Evolutionary conservation across 169 alveolate genomes (phyloP), one percentile per base, ranked within the genome.

Genomic region (Cryptosporidium andersoni): DNA sequence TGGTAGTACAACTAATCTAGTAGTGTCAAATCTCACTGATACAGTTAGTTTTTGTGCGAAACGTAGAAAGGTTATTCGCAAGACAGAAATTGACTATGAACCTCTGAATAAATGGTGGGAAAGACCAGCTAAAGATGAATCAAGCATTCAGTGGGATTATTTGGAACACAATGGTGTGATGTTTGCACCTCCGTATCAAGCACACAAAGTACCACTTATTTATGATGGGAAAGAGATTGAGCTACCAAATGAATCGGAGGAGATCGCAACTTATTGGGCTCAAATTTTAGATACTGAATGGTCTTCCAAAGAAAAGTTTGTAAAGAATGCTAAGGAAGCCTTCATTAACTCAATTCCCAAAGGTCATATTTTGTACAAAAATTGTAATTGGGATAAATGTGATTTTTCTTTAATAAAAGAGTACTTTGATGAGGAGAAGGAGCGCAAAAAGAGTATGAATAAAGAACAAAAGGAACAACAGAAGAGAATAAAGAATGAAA

Each of bases 241-340:
- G 39, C 90, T 98, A 47, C 94, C 95, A 58, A 97, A 98, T 2
- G 97, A 97, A 37, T 92, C 97, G 65, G 99, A 98, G 88, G 99
- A 98, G 89, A 92, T 97, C 14, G 99, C 99, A n/a, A 97, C 97
- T 25, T 96, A 93, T 91, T 98, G 99, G 98, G 91, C 98, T 34
- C 91, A 94, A 64, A 96, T 98, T 14, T 43, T 94, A 42, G 98
- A 92, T 62, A 93, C 97, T 40, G 98, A 96, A 65, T 97, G 94
- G 90, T 97, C 96, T 34, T 90, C 92, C 64, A 97, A 97, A 82
- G 96, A 92, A 47, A 94, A 89, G 47, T 97, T 96, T 90, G 90
- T 91, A 67, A 92, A 93, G 63, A 98, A 98, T 88, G 96, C 95
- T 85, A 94, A 95, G 90, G 68, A 82, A 60, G 96, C 96, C 6